Evolutionary conservation across 202 grass and related monocot genomes (phyloP).

Genomic region (Hordeum pubiflorum): DNA sequence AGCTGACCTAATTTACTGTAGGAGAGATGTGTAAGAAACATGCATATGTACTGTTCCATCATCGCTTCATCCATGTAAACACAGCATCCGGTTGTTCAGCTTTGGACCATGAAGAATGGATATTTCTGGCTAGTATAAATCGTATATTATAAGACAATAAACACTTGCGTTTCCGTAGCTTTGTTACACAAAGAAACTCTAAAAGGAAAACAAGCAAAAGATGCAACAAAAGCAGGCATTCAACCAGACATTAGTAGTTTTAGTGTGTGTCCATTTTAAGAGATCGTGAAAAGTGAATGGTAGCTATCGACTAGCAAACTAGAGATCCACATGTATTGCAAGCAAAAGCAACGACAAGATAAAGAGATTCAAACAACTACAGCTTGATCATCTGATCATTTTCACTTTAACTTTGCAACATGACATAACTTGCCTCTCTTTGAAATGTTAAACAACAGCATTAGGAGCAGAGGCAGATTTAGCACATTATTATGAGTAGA

Average conservation of each 20-base stretch:
- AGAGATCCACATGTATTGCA: conserved; percentile 15
- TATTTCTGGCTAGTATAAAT: background rate
- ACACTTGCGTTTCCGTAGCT: background rate
- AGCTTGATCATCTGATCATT: conserved; percentile 22
- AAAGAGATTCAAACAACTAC: conserved; percentile 25
- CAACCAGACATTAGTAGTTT: background rate
- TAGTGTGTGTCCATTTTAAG: background rate
- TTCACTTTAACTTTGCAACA: conserved; percentile 27
- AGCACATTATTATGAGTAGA: background rate
- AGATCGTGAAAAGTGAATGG: conserved; percentile 22
- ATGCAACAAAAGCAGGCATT: background rate
- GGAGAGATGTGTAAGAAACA: background rate
- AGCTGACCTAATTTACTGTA: background rate
- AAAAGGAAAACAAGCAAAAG: background rate
- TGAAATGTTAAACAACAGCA: background rate
- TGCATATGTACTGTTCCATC: background rate
- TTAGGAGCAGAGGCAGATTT: background rate
- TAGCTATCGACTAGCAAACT: background rate
- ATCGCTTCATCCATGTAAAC: background rate
- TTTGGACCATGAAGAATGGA: background rate
- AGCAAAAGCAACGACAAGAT: conserved; percentile 25
- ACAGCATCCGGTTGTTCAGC: background rate
- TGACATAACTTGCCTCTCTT: background rate
- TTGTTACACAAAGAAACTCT: background rate
- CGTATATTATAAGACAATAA: background rate